Evolutionary conservation across 2,329 filamentous ascomycete genomes (phyloP).

Genomic region (Exophiala sp.): DNA sequence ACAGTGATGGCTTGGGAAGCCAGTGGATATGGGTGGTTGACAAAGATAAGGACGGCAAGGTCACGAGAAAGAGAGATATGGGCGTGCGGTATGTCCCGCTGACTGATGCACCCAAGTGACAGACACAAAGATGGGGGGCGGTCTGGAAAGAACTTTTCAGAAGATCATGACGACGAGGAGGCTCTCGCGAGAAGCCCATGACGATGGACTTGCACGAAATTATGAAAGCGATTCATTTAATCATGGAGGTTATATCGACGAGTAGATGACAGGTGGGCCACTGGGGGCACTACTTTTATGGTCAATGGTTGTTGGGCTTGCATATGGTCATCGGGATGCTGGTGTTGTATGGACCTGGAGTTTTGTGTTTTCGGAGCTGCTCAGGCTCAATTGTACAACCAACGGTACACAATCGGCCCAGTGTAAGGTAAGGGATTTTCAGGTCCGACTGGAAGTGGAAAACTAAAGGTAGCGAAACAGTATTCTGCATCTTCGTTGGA

Average conservation of each 20-base stretch:
- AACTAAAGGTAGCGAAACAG: too few relatives aligned
- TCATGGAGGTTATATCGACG: neutral
- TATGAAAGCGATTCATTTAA: neutral
- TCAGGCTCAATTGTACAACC: too few relatives aligned
- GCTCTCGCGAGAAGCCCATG: neutral
- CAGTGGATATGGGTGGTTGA: slow-evolving; percentile 64
- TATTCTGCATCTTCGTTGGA: too few relatives aligned
- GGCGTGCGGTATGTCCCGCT: slow-evolving; percentile 63
- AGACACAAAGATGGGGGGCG: neutral
- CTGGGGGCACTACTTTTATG: neutral
- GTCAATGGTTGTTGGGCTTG: too few relatives aligned
- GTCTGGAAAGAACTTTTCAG: neutral
- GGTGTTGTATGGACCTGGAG: too few relatives aligned
- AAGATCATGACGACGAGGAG: neutral
- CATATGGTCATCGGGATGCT: too few relatives aligned
- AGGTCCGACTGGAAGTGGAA: too few relatives aligned
- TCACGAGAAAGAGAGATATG: slow-evolving; percentile 56
- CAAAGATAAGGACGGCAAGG: slow-evolving; percentile 57
- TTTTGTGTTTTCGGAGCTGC: too few relatives aligned
- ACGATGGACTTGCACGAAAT: too few relatives aligned
- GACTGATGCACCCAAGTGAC: slow-evolving; percentile 54
- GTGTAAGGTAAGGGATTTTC: too few relatives aligned
- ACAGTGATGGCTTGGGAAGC: slow-evolving; percentile 34
- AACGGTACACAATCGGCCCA: too few relatives aligned
- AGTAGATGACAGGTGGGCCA: neutral